Base-by-base conservation (phyloP, 306 rosid genomes). In the Corylus heterophylla region DNA sequence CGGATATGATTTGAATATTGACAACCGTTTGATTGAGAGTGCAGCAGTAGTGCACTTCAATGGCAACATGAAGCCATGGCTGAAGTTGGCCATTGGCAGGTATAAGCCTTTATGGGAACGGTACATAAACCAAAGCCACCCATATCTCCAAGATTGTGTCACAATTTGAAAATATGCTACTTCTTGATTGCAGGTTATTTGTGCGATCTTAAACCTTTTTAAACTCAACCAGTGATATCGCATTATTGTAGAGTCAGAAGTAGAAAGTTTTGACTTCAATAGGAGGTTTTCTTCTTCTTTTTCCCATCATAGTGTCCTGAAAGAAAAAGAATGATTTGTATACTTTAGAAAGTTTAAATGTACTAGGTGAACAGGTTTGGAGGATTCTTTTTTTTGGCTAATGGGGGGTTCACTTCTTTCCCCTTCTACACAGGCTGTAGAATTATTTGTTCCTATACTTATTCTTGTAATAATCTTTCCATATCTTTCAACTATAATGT, bases 61-160 rank as follows among this genome's bases (percentile, higher is more conserved):
- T 4, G 99, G 99, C 76, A 91, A 90, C 83, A 96, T 96, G 98
- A 96, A 96, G 85, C 99, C 99, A 22, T 96, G 99, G 99, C 88
- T 93, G 79, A 93, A 89, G 92, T 82, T 93, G 85, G 99, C 86
- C 62, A 93, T 93, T 61, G 87, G 89, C 76, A 90, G 97, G 88
- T 96, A 93, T 79, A 93, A 85, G 90, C 93, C 91, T 69, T 75
- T 96, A 17, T 96, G 99, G 99, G 91, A 89, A 82, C 87, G 88
- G 85, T 93, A 96, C 83, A 85, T 96, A 82, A 91, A 96, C 83
- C 94, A 79, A 80, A 89, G 89, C 87, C 97, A 93, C 79, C 89
- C 93, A 54, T 83, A 87, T 85, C 89, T 96, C 80, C 89, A 82
- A 88, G 87, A 88, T 87, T 96, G 99, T 86, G 86, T 79, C 69